A percentile compares a stretch with the other conserved stretches of the same genome.
Evolutionary conservation across 306 rosid genomes (phyloP).

Genomic region (Trichosanthes cucumerina): DNA sequence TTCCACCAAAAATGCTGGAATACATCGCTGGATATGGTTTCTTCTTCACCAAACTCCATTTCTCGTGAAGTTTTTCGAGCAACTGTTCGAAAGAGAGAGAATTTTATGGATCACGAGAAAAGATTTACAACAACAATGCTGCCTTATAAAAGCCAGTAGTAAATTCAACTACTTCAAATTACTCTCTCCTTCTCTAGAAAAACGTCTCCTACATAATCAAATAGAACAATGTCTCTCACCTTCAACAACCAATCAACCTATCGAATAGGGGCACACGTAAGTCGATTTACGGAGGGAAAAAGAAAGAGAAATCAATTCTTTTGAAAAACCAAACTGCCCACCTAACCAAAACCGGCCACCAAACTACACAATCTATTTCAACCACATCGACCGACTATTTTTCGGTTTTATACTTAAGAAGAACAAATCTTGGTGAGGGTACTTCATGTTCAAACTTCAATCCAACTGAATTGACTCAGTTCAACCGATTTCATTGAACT

Average conservation of each 20-base stretch:
- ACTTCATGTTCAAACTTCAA: no score
- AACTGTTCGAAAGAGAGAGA: constrained; percentile 29
- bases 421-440: neutral
- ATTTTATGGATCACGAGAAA: neutral
- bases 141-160: neutral
- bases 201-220: neutral
- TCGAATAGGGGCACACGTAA: neutral
- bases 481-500: neutral
- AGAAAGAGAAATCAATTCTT: neutral
- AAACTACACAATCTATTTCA: neutral
- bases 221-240: neutral
- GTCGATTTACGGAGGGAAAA: neutral
- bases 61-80: constrained; percentile 70
- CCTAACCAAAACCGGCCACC: neutral
- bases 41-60: constrained; percentile 50
- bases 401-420: neutral
- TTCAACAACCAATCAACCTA: neutral
- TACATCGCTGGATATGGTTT: constrained; percentile 80
- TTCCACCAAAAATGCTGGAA: constrained; percentile 84
- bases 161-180: neutral
- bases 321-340: neutral
- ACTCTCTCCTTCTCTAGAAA: neutral
- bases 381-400: neutral
- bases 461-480: neutral
- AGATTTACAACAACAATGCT: neutral